Evolutionary conservation across 78 protist species (phyloP).

Genomic region (Dictyostelium firmibasis): DNA sequence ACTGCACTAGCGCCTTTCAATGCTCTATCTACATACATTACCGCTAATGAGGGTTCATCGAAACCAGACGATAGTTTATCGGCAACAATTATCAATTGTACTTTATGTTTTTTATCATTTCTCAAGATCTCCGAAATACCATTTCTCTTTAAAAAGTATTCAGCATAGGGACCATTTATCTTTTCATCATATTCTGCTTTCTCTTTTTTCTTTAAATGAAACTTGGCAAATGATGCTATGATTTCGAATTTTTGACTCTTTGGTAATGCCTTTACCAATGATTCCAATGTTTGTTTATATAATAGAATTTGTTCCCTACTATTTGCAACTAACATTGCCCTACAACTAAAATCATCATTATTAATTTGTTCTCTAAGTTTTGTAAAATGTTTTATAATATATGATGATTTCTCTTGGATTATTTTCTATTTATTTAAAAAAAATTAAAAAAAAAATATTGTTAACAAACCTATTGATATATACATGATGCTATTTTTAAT

Average conservation of each 20-base stretch:
- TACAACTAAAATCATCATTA: constrained; percentile 14
- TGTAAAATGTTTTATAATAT: constrained; percentile 61
- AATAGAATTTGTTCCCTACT: constrained; percentile 35
- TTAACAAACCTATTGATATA: not conserved
- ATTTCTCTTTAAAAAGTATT: constrained; percentile 28
- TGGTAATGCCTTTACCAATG: constrained; percentile 24
- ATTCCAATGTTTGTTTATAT: constrained; percentile 25
- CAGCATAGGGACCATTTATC: constrained; percentile 54
- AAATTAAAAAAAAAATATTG: not conserved
- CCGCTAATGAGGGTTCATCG: constrained; percentile 64
- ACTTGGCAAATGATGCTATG: constrained; percentile 67
- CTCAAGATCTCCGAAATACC: constrained; percentile 53
- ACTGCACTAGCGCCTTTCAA: constrained; percentile 53
- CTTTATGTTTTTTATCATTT: constrained; percentile 13
- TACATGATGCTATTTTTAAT: not conserved
- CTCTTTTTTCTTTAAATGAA: constrained; percentile 1
- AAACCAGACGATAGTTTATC: constrained; percentile 78
- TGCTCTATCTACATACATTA: constrained; percentile 61
- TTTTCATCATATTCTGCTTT: constrained; percentile 26
- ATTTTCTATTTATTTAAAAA: constrained; percentile 5
- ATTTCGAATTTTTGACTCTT: constrained; percentile 53
- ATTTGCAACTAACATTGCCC: constrained; percentile 66
- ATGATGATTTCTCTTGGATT: constrained; percentile 58
- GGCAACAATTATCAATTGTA: constrained; percentile 71
- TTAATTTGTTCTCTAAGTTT: constrained; percentile 35